Evolutionary conservation across 1,284 basidiomycete genomes (phyloP), one percentile per base, ranked within the genome.

Genomic region (Laetiporus sulphureus): DNA sequence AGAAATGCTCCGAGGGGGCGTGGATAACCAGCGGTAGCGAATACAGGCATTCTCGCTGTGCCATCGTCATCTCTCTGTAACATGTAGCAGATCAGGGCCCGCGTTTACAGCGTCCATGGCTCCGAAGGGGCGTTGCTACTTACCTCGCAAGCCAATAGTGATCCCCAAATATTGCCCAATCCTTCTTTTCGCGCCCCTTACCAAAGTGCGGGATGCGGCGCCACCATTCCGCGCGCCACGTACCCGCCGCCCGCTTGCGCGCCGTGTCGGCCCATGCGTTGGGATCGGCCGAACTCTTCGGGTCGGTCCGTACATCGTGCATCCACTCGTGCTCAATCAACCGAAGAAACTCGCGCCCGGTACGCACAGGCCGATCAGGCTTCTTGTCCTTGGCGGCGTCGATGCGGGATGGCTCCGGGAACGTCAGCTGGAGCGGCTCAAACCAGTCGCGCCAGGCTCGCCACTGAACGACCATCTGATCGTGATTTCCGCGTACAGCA

Each of bases 401-500:
- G 19, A 44, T 22, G 19, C 36, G 29, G 23, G 32, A 36, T 18
- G 49, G 30, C 25, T 45, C 42, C 27, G 53, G 44, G 39, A 46
- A 51, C 15, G 47, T 44, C 22, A 55, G 42, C 43, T 49, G 44
- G 20, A 65, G 53, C 7, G 51, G 47, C 29, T 62, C 49, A 29
- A 71, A 71, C 83, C 84, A 88, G 22, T 76, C 71, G 44, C 88
- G 73, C 90, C 91, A 96, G 2, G 72, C 68, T 27, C 81, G 73
- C 91, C 91, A 94, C 62, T 91, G 84, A 30, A 94, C 72, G 36
- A 92, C 77, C 49, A 75, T 73, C 56, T 95, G 89, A 64, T 96
- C 92, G 56, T 95, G 89, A 58, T 96, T 96, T 0, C 92, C 92
- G 31, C 92, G 77, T 4, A 94, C 88, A 13, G 88, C 90, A 21